Evolutionary conservation across 306 rosid genomes (phyloP).

Genomic region (Ceratonia siliqua): DNA sequence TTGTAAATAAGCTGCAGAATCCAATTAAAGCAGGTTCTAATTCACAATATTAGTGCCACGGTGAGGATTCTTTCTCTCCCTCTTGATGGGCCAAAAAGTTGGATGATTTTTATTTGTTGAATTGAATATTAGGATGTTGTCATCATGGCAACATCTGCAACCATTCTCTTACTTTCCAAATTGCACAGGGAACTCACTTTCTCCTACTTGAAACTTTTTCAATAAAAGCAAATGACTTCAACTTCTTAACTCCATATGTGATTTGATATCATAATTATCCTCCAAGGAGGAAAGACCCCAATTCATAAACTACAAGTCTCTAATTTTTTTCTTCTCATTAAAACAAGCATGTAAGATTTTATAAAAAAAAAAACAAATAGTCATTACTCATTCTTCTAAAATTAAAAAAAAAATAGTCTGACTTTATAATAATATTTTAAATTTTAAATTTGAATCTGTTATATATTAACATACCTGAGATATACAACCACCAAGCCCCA

Average conservation of each 20-base stretch:
- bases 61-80: not conserved
- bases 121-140: conserved; percentile 31
- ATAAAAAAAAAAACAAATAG: no score
- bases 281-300: not conserved
- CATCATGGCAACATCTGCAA: conserved; percentile 43
- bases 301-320: not conserved
- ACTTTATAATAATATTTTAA: no score
- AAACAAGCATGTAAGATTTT: not conserved
- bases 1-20: not conserved
- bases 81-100: not conserved
- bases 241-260: not conserved
- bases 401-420: no score
- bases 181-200: conserved; percentile 14
- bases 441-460: no score
- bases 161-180: conserved; percentile 17
- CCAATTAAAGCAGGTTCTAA: not conserved
- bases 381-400: no score
- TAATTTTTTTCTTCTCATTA: not conserved
- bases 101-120: not conserved
- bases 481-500: conserved; percentile 94
- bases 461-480: conserved; percentile 65
- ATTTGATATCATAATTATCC: not conserved
- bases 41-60: not conserved
- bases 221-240: not conserved
- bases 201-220: not conserved